A percentile compares a stretch with the other conserved stretches of the same genome.
Conservation (phyloP, 2,329 filamentous ascomycete species). For the Colletotrichum eremochloae region DNA sequence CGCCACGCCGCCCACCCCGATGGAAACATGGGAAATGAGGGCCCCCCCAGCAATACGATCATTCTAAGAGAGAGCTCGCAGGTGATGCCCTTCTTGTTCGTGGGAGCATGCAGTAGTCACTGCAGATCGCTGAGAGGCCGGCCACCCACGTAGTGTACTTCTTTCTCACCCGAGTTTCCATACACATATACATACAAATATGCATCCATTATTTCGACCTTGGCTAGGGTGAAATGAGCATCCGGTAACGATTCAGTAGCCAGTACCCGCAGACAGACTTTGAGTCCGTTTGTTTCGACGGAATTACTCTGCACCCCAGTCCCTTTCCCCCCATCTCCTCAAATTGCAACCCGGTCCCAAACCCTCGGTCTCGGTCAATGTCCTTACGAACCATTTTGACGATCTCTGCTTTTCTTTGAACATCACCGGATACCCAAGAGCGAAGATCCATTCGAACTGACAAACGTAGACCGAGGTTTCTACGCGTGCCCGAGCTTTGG, state of each 20-base stretch:
- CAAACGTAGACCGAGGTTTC: slow-evolving; percentile 7
- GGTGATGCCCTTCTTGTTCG: neutral
- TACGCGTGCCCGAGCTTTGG: slow-evolving; percentile 34
- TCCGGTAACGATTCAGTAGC: slow-evolving; percentile 26
- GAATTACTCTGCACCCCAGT: neutral
- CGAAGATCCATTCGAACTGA: slow-evolving; percentile 1
- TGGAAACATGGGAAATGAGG: slow-evolving; percentile 27
- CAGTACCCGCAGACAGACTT: neutral
- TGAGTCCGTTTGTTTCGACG: slow-evolving; percentile 32
- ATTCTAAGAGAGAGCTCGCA: neutral
- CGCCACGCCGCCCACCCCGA: neutral
- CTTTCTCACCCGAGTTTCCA: neutral
- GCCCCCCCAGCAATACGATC: neutral
- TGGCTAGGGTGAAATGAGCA: slow-evolving; percentile 16
- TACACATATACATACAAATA: too few species aligned
- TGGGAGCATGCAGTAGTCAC: slow-evolving; percentile 27
- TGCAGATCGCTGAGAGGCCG: slow-evolving; percentile 30
- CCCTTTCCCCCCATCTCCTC: neutral
- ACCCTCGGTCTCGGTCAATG: slow-evolving; percentile 11
- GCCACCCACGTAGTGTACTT: slow-evolving; percentile 14
- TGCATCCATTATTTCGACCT: slow-evolving; percentile 7
- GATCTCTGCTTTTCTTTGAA: slow-evolving; percentile 13
- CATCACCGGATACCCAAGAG: neutral
- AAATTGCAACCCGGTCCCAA: neutral
- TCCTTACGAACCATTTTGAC: slow-evolving; percentile 4